Evolutionary conservation across 306 rosid genomes (phyloP).

Genomic region (Vigna trinervia): DNA sequence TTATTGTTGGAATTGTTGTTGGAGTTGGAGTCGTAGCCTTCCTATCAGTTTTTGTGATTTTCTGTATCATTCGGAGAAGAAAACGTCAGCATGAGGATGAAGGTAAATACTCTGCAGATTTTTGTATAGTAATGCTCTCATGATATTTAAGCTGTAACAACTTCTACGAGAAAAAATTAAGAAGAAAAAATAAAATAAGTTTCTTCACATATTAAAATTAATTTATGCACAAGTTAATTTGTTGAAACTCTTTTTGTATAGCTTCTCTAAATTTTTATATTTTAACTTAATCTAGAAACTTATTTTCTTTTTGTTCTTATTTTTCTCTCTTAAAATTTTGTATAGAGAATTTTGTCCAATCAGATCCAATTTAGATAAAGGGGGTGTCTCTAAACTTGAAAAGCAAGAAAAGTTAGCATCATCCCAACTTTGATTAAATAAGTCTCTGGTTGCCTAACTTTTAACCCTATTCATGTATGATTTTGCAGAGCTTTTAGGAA

Average conservation of each 20-base stretch:
- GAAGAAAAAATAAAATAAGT: too few species aligned
- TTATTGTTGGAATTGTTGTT: conserved; percentile 64
- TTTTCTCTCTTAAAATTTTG: neutral
- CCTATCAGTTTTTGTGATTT: conserved; percentile 45
- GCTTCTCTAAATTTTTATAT: too few species aligned
- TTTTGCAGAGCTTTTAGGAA: conserved; percentile 69
- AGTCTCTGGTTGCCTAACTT: neutral
- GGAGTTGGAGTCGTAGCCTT: conserved; percentile 63
- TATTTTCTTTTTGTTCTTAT: neutral
- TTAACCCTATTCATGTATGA: conserved; percentile 37
- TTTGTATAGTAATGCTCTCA: neutral
- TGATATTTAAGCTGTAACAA: too few species aligned
- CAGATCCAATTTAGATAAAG: neutral
- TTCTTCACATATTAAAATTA: too few species aligned
- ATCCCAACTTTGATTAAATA: neutral
- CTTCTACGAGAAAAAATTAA: too few species aligned
- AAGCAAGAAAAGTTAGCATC: neutral
- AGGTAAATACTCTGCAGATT: conserved; percentile 52
- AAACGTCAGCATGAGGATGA: conserved; percentile 52
- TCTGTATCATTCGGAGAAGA: conserved; percentile 55
- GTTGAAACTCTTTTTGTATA: too few species aligned
- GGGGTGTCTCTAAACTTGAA: neutral
- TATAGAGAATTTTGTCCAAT: neutral
- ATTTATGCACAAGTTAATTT: too few species aligned
- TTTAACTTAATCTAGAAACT: too few species aligned